Evolutionary conservation across 2,329 filamentous ascomycete species (phyloP).

Genomic region (Stemphylium vesicarium): DNA sequence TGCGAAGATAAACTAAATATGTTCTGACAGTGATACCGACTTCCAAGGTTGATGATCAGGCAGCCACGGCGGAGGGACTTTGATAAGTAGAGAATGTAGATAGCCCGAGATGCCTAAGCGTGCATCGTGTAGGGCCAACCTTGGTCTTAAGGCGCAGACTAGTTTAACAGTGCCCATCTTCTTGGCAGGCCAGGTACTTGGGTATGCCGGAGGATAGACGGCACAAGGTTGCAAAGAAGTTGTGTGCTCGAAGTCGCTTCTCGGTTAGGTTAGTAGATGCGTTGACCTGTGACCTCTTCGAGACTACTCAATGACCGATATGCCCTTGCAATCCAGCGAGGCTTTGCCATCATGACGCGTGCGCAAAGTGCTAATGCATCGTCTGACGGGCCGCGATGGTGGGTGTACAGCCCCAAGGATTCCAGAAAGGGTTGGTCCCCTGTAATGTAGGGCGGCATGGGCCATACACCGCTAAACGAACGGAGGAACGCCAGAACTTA

Average conservation of each 20-base stretch:
- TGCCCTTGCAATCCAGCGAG: conserved; percentile 32
- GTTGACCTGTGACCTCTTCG: conserved; percentile 21
- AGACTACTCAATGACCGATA: conserved; percentile 18
- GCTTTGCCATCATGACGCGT: conserved; percentile 29
- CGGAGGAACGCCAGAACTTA: conserved; percentile 19
- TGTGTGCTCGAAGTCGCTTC: conserved; percentile 11
- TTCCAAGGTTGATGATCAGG: neutral
- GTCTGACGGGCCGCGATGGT: conserved; percentile 24
- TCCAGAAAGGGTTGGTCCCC: conserved; percentile 21
- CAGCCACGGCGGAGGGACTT: neutral
- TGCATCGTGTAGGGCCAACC: conserved; percentile 3
- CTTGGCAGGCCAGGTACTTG: conserved; percentile 15
- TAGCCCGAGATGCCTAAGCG: conserved; percentile 1
- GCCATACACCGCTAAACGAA: conserved; percentile 35
- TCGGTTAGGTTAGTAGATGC: conserved; percentile 20
- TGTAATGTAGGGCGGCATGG: conserved; percentile 38
- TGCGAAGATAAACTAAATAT: neutral
- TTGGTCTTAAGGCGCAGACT: conserved; percentile 13
- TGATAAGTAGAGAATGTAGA: neutral
- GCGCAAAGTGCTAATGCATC: conserved; percentile 24
- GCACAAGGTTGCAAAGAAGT: conserved; percentile 4
- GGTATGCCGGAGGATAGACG: conserved; percentile 11
- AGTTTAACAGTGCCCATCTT: conserved; percentile 5
- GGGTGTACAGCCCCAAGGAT: conserved; percentile 26
- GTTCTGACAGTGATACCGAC: neutral